Evolutionary conservation across 176 grass and related monocot genomes (phyloP), one percentile per base, ranked within the genome.

Genomic region (Zoysia pacifica): DNA sequence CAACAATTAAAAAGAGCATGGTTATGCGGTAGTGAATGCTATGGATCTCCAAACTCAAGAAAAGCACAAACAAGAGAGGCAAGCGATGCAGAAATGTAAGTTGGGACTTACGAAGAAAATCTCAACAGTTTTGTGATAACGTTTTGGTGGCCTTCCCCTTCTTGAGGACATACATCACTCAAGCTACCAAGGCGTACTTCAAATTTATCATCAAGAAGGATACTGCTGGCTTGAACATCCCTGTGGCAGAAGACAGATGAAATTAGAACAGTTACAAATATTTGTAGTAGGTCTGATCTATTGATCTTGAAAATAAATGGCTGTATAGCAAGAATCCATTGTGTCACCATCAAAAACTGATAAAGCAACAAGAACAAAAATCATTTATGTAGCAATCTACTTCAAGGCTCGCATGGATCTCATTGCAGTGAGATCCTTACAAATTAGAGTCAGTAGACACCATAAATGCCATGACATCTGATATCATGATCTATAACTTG

Each of bases 191-290:
- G 80, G 11, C 86, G 81, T 39, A 99, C 90, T 54, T 99, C 96
- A 81, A 91, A 99, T 89, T 99, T 99, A 76, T 99, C 86, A 77
- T 99, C 96, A 43, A 99, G 92, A 81, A 99, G 88, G 55, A 97
- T 84, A 70, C 91, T 94, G 83, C 91, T 97, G 7, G 94, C 87
- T 81, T 97, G 94, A 16, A 99, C 50, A 81, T 99, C 92, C 88
- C 96, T 99, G 81, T 75, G 43, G 37, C 20, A 81, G 72, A 67
- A 19, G 40, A 66, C 37, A n/a, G 61, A 83, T 44, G 14, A 72
- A 68, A 67, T 74, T 78, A 86, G 68, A 69, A 86, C 9, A 47
- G 28, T 36, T 36, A 28, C 35, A 7, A 76, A 35, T 4, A 44
- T 48, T 72, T 61, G 20, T 9, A 36, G 11, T 11, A 52, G 7